Conservation (phyloP, 768 basidiomycete genomes). For the Termitomyces sp. region DNA sequence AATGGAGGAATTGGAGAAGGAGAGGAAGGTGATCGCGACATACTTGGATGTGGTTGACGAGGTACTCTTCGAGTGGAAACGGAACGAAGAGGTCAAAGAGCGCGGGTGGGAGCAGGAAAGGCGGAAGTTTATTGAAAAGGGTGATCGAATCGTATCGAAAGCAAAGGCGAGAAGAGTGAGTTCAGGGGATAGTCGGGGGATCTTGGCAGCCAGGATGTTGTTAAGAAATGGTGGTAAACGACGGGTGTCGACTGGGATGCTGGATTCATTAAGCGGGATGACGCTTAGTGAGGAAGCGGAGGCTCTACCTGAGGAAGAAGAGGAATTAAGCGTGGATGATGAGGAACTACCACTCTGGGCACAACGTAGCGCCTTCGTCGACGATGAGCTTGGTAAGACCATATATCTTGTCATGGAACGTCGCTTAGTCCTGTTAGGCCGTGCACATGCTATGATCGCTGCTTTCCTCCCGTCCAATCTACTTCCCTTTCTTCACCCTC, state of each 20-base stretch:
- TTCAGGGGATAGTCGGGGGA: constrained; percentile 30
- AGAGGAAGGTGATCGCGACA: constrained; percentile 46
- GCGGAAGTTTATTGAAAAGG: constrained; percentile 38
- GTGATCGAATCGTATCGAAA: constrained; percentile 32
- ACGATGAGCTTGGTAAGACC: constrained; percentile 54
- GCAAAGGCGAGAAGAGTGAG: constrained; percentile 44
- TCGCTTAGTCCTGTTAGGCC: constrained; percentile 34
- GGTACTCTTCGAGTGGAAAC: constrained; percentile 63
- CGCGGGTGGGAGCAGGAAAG: constrained; percentile 40
- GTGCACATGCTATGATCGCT: constrained; percentile 55
- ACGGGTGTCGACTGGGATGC: constrained; percentile 55
- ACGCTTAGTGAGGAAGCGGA: constrained; percentile 51
- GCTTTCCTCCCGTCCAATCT: constrained; percentile 56
- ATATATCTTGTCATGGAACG: background rate
- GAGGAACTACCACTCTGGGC: constrained; percentile 80
- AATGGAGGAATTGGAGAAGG: constrained; percentile 47
- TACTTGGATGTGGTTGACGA: constrained; percentile 81
- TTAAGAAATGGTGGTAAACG: constrained; percentile 30
- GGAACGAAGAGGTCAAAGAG: constrained; percentile 39
- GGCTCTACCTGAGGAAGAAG: constrained; percentile 38
- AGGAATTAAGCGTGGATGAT: constrained; percentile 51
- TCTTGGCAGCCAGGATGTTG: constrained; percentile 14
- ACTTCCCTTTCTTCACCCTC: constrained; percentile 29
- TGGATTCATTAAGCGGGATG: constrained; percentile 46
- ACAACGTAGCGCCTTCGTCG: constrained; percentile 44